Conservation (phyloP, 2,329 filamentous ascomycete genomes). For the Dactylellina haptotyla region DNA sequence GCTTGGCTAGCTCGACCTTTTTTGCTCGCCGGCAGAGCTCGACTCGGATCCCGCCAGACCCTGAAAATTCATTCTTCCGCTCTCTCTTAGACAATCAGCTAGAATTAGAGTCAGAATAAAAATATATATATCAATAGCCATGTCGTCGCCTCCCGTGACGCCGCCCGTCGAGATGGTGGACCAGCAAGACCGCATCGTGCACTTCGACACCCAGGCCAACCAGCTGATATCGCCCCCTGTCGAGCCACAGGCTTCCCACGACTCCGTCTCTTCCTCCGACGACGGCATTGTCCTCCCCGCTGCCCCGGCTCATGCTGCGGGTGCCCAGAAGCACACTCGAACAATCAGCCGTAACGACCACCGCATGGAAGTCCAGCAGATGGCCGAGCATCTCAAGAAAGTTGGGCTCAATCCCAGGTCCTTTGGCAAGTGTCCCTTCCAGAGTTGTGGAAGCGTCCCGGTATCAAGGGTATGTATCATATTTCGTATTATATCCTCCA, state of each 20-base stretch:
- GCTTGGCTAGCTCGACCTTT: no score
- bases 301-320: neutral
- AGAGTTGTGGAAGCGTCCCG: slow-evolving; percentile 39
- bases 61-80: no score
- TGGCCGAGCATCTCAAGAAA: slow-evolving; percentile 49
- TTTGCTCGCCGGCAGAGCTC: no score
- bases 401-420: slow-evolving; percentile 28
- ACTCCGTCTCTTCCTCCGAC: slow-evolving; percentile 11
- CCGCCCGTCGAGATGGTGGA: slow-evolving; percentile 34
- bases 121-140: slow-evolving; percentile 13
- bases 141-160: slow-evolving; percentile 38
- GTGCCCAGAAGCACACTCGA: slow-evolving; percentile 28
- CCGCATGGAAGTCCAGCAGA: slow-evolving; percentile 39
- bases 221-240: slow-evolving; percentile 39
- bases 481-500: neutral
- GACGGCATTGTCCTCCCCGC: slow-evolving; percentile 13
- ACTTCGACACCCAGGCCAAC: slow-evolving; percentile 52
- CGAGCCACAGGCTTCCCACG: slow-evolving; percentile 16
- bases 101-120: no score
- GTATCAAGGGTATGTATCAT: slow-evolving; percentile 38
- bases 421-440: slow-evolving; percentile 41
- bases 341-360: slow-evolving; percentile 45
- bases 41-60: no score
- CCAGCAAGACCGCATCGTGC: slow-evolving; percentile 30
- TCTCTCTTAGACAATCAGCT: no score